Evolutionary conservation across 257 asterid genomes (phyloP).

Genomic region (Rauvolfia tetraphylla): DNA sequence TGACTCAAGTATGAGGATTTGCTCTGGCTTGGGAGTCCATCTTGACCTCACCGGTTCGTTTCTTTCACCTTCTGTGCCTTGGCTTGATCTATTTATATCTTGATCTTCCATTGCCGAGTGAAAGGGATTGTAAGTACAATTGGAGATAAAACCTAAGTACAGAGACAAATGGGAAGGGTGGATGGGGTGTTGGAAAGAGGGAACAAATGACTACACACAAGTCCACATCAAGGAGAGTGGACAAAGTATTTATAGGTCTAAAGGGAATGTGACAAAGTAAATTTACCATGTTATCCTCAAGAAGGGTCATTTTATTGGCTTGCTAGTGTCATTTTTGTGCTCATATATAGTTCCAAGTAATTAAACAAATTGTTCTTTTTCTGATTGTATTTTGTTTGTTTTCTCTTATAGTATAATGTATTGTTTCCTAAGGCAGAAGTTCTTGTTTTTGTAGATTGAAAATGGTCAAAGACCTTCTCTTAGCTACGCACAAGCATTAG

Average conservation of each 20-base stretch:
- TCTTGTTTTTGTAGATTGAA: not conserved
- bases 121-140: not conserved
- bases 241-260: conserved; percentile 31
- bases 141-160: not conserved
- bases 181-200: not conserved
- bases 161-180: not conserved
- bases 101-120: conserved; percentile 37
- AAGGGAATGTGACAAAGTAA: conserved; percentile 12
- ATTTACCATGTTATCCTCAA: conserved; percentile 36
- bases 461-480: no score
- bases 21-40: conserved; percentile 87
- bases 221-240: conserved; percentile 26
- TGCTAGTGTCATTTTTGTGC: no score
- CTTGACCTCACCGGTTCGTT: conserved; percentile 56
- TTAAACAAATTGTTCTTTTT: no score
- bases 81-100: conserved; percentile 23
- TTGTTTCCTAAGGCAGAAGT: no score
- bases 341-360: no score
- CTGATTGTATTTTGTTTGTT: no score
- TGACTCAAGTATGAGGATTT: conserved; percentile 70
- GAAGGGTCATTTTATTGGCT: no score
- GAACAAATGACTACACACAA: not conserved
- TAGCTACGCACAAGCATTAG: no score
- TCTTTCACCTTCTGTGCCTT: conserved; percentile 17
- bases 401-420: no score